phyloP scores from a whole-genome alignment of 768 basidiomycete genomes.

The Russula ochroleuca region DNA sequence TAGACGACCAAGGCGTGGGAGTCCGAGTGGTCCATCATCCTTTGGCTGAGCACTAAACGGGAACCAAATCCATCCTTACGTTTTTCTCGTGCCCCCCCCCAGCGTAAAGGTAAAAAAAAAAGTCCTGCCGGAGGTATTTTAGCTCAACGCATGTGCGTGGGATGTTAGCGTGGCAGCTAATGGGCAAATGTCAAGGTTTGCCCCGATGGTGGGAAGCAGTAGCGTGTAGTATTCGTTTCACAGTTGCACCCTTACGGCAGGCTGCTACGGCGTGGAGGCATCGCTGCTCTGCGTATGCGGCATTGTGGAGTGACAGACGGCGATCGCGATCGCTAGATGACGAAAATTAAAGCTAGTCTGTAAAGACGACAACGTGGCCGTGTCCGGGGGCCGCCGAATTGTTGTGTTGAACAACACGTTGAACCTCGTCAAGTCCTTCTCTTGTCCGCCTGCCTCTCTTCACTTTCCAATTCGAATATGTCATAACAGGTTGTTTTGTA shows the following conservation, averaged over 20 bases:
- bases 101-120: neutral
- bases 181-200: neutral
- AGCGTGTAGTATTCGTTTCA: neutral
- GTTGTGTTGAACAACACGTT: constrained; percentile 5
- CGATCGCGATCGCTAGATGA: constrained; percentile 7
- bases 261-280: neutral
- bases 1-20: neutral
- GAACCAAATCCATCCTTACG: neutral
- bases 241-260: neutral
- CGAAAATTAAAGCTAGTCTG: neutral
- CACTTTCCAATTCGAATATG: constrained; percentile 11
- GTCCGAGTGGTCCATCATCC: neutral
- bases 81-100: neutral
- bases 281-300: too few relatives aligned
- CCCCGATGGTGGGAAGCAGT: neutral
- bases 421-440: constrained; percentile 10
- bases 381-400: constrained; percentile 13
- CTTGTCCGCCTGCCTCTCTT: neutral
- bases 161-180: neutral
- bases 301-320: neutral
- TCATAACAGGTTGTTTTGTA: constrained; percentile 6
- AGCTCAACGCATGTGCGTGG: neutral
- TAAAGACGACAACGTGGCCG: neutral
- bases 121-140: neutral
- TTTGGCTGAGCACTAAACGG: neutral